Percentiles rank a stretch among this genome's conserved stretches.
Conservation (phyloP, 2,329 filamentous ascomycete genomes). For the Aspergillus sp. region DNA sequence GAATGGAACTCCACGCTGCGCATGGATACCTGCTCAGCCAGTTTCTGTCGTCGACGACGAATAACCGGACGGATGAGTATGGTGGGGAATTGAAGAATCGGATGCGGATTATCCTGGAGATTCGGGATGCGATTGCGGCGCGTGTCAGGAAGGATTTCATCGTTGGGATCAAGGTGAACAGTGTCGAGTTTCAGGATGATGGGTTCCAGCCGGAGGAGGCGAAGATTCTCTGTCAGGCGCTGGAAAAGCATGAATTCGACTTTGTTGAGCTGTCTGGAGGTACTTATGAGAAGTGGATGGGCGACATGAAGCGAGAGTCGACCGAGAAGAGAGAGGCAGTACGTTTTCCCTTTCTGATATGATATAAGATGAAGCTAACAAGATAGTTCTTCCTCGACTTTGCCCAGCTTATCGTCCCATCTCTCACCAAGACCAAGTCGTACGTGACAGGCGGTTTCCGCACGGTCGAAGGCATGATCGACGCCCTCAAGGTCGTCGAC, state of each 20-base stretch:
- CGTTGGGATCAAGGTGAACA: not conserved
- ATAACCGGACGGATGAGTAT: conserved; percentile 60
- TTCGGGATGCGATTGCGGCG: conserved; percentile 57
- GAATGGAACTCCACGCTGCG: conserved; percentile 73
- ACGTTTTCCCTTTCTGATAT: not conserved
- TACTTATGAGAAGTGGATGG: conserved; percentile 53
- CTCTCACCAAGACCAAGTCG: conserved; percentile 47
- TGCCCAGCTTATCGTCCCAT: conserved; percentile 48
- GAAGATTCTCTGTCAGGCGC: conserved; percentile 32
- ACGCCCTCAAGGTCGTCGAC: conserved; percentile 52
- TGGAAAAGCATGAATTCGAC: conserved; percentile 26
- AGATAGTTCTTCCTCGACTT: conserved; percentile 56
- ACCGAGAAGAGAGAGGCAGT: conserved; percentile 51
- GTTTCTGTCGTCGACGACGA: conserved; percentile 65
- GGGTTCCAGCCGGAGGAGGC: conserved; percentile 45
- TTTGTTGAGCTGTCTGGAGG: conserved; percentile 57
- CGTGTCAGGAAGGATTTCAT: conserved; percentile 52
- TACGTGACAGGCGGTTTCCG: conserved; percentile 58
- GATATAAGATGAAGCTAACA: not conserved
- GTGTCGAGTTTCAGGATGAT: conserved; percentile 49
- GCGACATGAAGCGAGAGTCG: conserved; percentile 49
- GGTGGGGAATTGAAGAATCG: conserved; percentile 58
- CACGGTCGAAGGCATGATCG: conserved; percentile 53
- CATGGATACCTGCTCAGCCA: conserved; percentile 71
- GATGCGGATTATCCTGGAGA: conserved; percentile 61